Evolutionary conservation across 2,329 filamentous ascomycete species (phyloP).

Genomic region (Penicillium corylophilum): DNA sequence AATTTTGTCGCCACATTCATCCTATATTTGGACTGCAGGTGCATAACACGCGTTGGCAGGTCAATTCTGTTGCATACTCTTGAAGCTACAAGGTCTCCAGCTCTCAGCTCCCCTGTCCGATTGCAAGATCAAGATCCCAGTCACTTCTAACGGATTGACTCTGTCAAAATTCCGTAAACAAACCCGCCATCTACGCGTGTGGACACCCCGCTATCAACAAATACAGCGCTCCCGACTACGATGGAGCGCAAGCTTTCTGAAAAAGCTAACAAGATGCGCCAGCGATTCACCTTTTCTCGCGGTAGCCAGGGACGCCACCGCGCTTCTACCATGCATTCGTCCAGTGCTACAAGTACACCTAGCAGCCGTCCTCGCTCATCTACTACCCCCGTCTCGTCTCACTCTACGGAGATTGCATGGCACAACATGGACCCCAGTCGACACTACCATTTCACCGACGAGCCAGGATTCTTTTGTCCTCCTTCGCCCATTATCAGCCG

Average conservation of each 20-base stretch:
- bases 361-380: constrained; percentile 19
- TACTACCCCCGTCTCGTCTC: constrained; percentile 14
- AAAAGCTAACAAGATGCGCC: constrained; percentile 21
- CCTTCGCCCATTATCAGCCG: constrained; percentile 35
- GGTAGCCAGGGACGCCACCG: constrained; percentile 7
- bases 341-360: constrained; percentile 1
- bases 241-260: constrained; percentile 26
- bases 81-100: not conserved
- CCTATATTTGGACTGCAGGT: not conserved
- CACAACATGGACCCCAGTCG: constrained; percentile 18
- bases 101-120: too few species aligned
- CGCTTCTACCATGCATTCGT: constrained; percentile 8
- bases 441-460: constrained; percentile 38
- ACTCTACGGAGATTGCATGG: not conserved
- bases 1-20: constrained; percentile 1
- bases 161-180: not conserved
- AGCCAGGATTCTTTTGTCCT: constrained; percentile 31
- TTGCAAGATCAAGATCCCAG: not conserved
- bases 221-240: not conserved
- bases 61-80: constrained; percentile 5
- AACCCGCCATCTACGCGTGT: not conserved
- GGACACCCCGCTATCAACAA: not conserved
- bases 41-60: constrained; percentile 10
- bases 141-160: not conserved
- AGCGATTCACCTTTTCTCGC: constrained; percentile 18